Percentiles rank a stretch among this genome's conserved stretches.
Evolutionary conservation across 75 land plant species (phyloP).

Genomic region (Gnetum montanum): DNA sequence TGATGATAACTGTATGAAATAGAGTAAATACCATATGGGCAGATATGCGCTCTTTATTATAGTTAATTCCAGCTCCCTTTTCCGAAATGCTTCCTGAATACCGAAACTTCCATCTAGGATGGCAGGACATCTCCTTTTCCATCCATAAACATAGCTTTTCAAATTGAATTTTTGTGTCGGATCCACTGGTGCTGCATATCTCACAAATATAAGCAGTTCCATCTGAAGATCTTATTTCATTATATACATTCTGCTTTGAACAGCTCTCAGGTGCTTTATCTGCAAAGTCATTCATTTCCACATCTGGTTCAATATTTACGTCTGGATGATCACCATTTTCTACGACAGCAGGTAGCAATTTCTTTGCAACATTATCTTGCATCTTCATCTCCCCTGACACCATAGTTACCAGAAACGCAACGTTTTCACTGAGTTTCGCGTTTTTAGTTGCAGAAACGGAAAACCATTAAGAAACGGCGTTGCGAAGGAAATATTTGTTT

Average conservation of each 20-base stretch:
- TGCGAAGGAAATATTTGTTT: too few species aligned
- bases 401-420: too few species aligned
- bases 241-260: slow-evolving; percentile 13
- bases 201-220: slow-evolving; percentile 25
- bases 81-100: neutral
- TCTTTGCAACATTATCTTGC: too few species aligned
- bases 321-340: too few species aligned
- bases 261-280: slow-evolving; percentile 16
- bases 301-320: too few species aligned
- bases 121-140: slow-evolving; percentile 29
- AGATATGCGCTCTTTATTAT: neutral
- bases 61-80: neutral
- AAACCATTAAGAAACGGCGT: too few species aligned
- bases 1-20: neutral
- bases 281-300: slow-evolving; percentile 9
- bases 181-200: slow-evolving; percentile 80
- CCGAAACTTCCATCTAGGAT: slow-evolving; percentile 79
- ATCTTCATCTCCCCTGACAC: too few species aligned
- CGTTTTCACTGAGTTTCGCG: too few species aligned
- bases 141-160: slow-evolving; percentile 18
- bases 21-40: neutral
- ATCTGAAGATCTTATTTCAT: slow-evolving; percentile 34
- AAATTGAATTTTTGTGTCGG: slow-evolving; percentile 12
- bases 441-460: too few species aligned
- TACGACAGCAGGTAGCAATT: too few species aligned